phyloP scores from a whole-genome alignment of 306 rosid genomes.

The Elaeagnus macrophylla region DNA sequence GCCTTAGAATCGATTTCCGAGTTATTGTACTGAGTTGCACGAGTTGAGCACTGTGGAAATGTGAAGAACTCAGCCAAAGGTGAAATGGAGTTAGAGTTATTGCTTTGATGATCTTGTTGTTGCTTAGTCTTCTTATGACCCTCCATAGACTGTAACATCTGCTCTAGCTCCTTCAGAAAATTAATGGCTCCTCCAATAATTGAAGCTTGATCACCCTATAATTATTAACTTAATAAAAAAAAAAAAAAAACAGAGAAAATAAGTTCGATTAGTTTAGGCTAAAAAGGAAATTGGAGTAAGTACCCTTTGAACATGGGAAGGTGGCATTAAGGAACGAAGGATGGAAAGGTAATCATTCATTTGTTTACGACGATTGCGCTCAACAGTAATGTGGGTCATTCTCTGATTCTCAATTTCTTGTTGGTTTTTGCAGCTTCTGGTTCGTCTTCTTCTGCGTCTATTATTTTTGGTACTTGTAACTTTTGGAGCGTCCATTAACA shows the following conservation, averaged over 20 bases:
- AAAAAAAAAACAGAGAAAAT: not conserved
- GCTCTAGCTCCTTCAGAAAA: constrained; percentile 85
- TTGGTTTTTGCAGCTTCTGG: constrained; percentile 50
- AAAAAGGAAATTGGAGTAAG: constrained; percentile 17
- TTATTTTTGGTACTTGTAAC: constrained; percentile 9
- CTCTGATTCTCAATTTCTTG: constrained; percentile 87
- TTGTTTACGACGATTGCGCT: constrained; percentile 81
- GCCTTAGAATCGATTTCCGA: not conserved
- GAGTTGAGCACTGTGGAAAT: constrained; percentile 70
- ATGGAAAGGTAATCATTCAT: constrained; percentile 80
- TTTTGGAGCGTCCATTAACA: not conserved
- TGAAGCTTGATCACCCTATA: constrained; percentile 93
- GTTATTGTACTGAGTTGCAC: constrained; percentile 21
- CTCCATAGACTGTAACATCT: constrained; percentile 54
- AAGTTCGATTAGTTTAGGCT: not conserved
- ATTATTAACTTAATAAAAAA: not conserved
- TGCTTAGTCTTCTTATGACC: constrained; percentile 21
- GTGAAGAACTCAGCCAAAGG: constrained; percentile 66
- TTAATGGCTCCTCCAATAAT: constrained; percentile 90
- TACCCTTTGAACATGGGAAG: constrained; percentile 86
- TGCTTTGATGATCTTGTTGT: constrained; percentile 1
- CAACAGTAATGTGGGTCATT: constrained; percentile 90
- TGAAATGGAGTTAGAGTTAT: not conserved
- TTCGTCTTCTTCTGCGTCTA: constrained; percentile 62
- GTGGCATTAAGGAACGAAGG: constrained; percentile 79